Conservation (phyloP, 345 rosid species). For the Clausena lansium region DNA sequence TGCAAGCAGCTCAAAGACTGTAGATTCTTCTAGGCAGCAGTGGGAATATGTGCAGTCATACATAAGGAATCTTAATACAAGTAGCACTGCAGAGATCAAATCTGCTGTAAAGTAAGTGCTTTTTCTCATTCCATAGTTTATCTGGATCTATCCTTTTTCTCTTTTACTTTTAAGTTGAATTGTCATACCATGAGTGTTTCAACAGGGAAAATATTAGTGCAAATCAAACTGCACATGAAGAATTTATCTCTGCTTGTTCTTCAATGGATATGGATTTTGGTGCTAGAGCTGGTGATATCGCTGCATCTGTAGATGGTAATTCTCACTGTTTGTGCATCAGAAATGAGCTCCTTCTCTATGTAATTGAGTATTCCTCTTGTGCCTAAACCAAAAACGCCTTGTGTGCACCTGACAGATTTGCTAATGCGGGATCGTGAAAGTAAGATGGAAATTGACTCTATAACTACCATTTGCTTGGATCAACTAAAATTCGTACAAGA, state of each 20-base stretch:
- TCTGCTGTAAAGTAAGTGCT: slow-evolving; percentile 33
- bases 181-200: not conserved
- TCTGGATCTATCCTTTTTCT: not conserved
- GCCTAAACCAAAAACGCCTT: not conserved
- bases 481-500: slow-evolving; percentile 55
- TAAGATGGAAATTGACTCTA: slow-evolving; percentile 56
- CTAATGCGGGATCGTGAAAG: slow-evolving; percentile 49
- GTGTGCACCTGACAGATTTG: slow-evolving; percentile 43
- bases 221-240: slow-evolving; percentile 39
- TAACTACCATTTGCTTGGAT: slow-evolving; percentile 43
- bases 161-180: not conserved
- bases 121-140: not conserved
- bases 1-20: slow-evolving; percentile 51
- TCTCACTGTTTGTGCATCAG: not conserved
- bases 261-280: slow-evolving; percentile 42
- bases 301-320: slow-evolving; percentile 56
- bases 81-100: slow-evolving; percentile 35
- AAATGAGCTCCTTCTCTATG: not conserved
- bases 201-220: slow-evolving; percentile 45
- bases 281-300: slow-evolving; percentile 38
- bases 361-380: not conserved
- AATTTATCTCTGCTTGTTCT: slow-evolving; percentile 46
- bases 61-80: slow-evolving; percentile 29
- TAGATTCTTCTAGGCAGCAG: slow-evolving; percentile 40
- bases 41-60: slow-evolving; percentile 55